Evolutionary conservation across 208 protist species (phyloP).

Genomic region (Acanthamoeba culbertsoni): DNA sequence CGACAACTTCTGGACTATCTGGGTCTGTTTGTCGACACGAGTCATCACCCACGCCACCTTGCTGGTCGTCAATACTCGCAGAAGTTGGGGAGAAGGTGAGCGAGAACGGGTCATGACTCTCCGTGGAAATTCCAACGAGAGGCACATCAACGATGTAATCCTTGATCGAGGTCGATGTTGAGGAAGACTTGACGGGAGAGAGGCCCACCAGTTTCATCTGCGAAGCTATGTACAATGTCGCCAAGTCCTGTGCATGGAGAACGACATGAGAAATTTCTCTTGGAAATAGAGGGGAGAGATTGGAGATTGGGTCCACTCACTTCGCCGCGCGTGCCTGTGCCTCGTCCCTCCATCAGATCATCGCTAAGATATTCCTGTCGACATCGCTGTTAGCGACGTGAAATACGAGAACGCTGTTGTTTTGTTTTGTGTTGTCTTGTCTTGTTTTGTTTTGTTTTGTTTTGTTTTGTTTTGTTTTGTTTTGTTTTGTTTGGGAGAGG

Average conservation of each 20-base stretch:
- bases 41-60: too few species aligned
- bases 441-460: too few species aligned
- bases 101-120: too few species aligned
- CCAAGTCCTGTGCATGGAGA: background rate
- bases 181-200: background rate
- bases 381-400: too few species aligned
- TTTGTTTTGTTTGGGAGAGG: too few species aligned
- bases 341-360: background rate
- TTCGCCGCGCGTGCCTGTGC: background rate
- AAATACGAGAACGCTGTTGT: too few species aligned
- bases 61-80: too few species aligned
- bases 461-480: too few species aligned
- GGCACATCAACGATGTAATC: background rate
- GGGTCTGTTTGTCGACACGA: too few species aligned
- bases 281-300: background rate
- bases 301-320: background rate
- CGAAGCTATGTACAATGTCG: background rate
- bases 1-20: too few species aligned
- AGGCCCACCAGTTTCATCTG: background rate
- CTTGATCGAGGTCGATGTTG: background rate
- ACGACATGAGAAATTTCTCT: background rate
- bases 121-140: background rate
- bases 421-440: too few species aligned
- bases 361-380: slow-evolving; percentile 17
- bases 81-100: too few species aligned